Base-by-base conservation (phyloP, 2,329 filamentous ascomycete species). In the Diaporthe sp. region DNA sequence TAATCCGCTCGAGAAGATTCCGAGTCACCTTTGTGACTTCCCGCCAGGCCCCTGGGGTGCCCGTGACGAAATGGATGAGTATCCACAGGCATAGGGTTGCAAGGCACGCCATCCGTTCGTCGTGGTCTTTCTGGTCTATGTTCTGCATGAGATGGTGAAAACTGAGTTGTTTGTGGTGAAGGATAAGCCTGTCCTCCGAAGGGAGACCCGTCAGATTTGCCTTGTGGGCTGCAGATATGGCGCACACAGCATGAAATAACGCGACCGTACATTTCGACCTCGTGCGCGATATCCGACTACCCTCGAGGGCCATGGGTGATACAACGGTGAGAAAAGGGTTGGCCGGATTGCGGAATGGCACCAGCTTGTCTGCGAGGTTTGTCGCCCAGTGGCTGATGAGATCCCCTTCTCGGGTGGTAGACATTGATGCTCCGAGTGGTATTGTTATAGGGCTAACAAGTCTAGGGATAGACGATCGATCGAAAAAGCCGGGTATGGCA, bases 41-140 rank as follows among this genome's bases (percentile, higher is more conserved):
- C 7, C 57, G n/a, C 57, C 57, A 60, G 4, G 57, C 57, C 35
- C 57, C 57, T 5, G 57, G 57, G 1, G 57, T 60, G 3, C 57
- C 57, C 6, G 57, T 28, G 35, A 60, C 35, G 35, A 40, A 60
- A 35, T 60, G 57, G 13, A 60, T 60, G 2, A 60, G 57, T 25
- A 40, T 60, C 57, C 57, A 60, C 12, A 60, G 13, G 13, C 57
- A 60, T 6, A 60, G 35, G 5, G 57, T 60, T 5, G 57, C 57
- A 28, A 60, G 35, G n/a, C 57, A 60, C 28, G 57, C 57, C 57
- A 60, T 60, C n/a, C 35, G 57, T 28, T 60, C n/a, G 8, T 60
- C 57, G 7, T 28, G 35, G 8, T 60, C 57, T 25, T 4, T 19
- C 4, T 8, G 12, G 4, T 17, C 13, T 22, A 60, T 60, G 2